Percentiles rank a stretch among this genome's conserved stretches.
phyloP scores from a whole-genome alignment of 1,284 basidiomycete species.

The Chondrostereum purpureum region DNA sequence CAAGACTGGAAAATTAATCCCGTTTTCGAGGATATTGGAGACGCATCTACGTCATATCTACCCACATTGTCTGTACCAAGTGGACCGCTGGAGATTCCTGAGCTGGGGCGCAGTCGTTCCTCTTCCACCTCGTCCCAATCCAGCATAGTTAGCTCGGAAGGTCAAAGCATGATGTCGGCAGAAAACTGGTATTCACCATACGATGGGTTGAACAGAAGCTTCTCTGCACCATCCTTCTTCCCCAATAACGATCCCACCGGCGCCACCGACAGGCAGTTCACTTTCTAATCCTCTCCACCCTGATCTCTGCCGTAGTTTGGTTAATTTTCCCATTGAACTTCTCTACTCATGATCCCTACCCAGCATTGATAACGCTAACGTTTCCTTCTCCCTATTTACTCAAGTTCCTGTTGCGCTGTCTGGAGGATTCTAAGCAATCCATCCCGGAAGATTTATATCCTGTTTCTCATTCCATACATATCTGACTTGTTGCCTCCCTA shows the following conservation, averaged over 20 bases:
- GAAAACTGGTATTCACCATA: background rate
- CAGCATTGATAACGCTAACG: no score
- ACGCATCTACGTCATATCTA: background rate
- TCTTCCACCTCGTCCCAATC: slow-evolving; percentile 1
- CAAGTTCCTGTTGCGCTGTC: no score
- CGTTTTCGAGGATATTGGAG: background rate
- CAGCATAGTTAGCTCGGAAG: slow-evolving; percentile 1
- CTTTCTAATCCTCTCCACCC: background rate
- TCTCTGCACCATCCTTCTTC: background rate
- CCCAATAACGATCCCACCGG: no score
- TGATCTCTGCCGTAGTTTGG: no score
- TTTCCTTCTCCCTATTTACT: no score
- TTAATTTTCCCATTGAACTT: no score
- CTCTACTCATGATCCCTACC: no score
- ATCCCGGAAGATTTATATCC: no score
- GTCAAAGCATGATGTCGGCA: background rate
- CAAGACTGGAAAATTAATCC: background rate
- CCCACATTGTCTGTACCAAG: background rate
- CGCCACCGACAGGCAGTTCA: background rate
- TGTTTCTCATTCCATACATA: no score
- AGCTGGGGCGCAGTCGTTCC: background rate
- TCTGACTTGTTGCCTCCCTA: no score
- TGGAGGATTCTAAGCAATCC: no score
- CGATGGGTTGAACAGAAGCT: background rate
- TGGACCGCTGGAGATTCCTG: background rate